Percentiles rank a stretch among this genome's conserved stretches.
These are phyloP conservation scores for Aristolochia fimbriata DNA, from an alignment of 164 flowering plant genomes.

Conservation along the genomic window DNA sequence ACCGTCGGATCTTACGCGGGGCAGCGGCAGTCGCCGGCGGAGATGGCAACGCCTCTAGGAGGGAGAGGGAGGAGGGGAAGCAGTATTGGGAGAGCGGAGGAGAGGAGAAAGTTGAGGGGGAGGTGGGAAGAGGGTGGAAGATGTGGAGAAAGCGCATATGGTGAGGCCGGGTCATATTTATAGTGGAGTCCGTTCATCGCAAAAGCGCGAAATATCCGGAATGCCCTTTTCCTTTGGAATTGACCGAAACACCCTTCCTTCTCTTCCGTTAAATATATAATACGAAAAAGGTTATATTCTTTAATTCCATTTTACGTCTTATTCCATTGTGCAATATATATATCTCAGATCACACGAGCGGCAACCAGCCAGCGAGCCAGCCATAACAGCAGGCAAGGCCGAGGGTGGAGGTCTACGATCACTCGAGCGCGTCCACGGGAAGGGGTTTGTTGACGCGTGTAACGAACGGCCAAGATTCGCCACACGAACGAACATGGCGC, in stretches of 20 bases:
- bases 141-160: background rate
- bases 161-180: background rate
- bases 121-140: background rate
- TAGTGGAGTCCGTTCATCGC: background rate
- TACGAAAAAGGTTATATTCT: too few relatives aligned
- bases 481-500: too few relatives aligned
- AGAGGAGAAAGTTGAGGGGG: background rate
- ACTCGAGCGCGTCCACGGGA: too few relatives aligned
- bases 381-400: too few relatives aligned
- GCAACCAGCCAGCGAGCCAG: too few relatives aligned
- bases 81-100: background rate
- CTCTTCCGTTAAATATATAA: too few relatives aligned
- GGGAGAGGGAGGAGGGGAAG: background rate
- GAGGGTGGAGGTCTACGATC: too few relatives aligned
- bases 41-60: background rate
- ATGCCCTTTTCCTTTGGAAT: background rate
- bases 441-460: too few relatives aligned
- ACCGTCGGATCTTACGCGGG: background rate
- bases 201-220: background rate
- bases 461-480: too few relatives aligned
- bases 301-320: too few relatives aligned
- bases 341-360: too few relatives aligned
- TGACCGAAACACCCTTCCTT: constrained; percentile 3
- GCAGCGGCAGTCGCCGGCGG: background rate
- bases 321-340: too few relatives aligned